Base-by-base conservation (phyloP, 129 eudicot species). In the Chrysanthemum makinoi region DNA sequence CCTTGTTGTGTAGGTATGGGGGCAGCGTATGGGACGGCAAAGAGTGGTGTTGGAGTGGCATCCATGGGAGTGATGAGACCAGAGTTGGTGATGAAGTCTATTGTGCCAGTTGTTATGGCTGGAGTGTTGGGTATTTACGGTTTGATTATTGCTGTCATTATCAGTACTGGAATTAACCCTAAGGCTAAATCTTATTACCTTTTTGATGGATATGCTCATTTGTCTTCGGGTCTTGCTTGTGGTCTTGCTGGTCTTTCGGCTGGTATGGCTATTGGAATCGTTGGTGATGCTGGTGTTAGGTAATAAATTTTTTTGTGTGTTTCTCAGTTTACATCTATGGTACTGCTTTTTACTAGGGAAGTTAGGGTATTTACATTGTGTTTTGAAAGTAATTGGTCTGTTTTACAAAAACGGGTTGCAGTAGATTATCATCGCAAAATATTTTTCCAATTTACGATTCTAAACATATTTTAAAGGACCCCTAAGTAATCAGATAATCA, bases 11-110 rank as follows among this genome's bases (percentile, higher is more conserved):
- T 59, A 91, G 97, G 97, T 76, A 91, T 88, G 97, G 97, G 91
- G 26, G 93, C 96, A 5, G 96, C 96, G 15, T 89, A 89, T 18
- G 96, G 92, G 20, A 89, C 96, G 12, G 96, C 96, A 56, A 89
- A 89, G 88, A 89, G 96, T n/a, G 96, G 96, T 0, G 96, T 89
- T 0, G 96, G 96, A 17, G 96, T 89, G 77, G 96, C 96, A 46
- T 89, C 96, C 10, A 86, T 89, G 96, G 96, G 96, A 68, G 93
- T 89, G 79, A 89, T 86, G 96, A 84, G 96, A 67, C 96, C 96
- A 14, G 96, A 89, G 81, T 63, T 89, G 63, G 96, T 89, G 65
- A 89, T 89, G 96, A 89, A 89, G 69, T 89, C 96, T 13, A 89
- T 89, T 66, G 96, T 89, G n/a, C 96, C 96, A 9, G 96, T 89